phyloP scores from a whole-genome alignment of 768 basidiomycete species.

The Mycena capillaripes region DNA sequence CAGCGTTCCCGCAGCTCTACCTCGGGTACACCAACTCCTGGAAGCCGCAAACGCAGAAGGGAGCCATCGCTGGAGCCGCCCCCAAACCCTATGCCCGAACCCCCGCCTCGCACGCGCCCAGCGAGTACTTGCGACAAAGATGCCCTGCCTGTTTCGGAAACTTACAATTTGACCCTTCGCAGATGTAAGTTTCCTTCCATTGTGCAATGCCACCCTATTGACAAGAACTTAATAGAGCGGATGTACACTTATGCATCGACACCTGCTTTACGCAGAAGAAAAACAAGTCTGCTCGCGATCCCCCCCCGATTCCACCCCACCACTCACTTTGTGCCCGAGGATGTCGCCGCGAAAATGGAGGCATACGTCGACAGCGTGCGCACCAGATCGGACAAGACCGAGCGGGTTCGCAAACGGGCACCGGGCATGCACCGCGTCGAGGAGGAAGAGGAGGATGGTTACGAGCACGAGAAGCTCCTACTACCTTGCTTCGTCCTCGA shows the following conservation, averaged over 20 bases:
- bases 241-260: conserved; percentile 3
- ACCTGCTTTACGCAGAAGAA: conserved; percentile 23
- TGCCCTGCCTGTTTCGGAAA: conserved; percentile 18
- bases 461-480: not conserved
- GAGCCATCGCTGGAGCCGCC: not conserved
- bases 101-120: not conserved
- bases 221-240: not conserved
- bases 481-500: conserved; percentile 1
- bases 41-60: not conserved
- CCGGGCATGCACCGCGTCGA: not conserved
- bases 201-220: too few species aligned
- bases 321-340: conserved; percentile 11
- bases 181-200: not conserved
- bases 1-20: too few species aligned
- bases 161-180: not conserved
- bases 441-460: conserved; percentile 3
- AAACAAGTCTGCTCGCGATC: conserved; percentile 11
- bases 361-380: conserved; percentile 13
- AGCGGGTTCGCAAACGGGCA: not conserved
- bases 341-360: not conserved
- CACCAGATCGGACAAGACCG: not conserved
- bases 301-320: not conserved
- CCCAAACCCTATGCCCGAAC: conserved; percentile 6
- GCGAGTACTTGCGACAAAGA: conserved; percentile 17
- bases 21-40: not conserved